These are phyloP conservation scores for Coemansia sp. DNA, from an alignment of 192 early-diverging fungal species.

Conservation along the genomic window DNA sequence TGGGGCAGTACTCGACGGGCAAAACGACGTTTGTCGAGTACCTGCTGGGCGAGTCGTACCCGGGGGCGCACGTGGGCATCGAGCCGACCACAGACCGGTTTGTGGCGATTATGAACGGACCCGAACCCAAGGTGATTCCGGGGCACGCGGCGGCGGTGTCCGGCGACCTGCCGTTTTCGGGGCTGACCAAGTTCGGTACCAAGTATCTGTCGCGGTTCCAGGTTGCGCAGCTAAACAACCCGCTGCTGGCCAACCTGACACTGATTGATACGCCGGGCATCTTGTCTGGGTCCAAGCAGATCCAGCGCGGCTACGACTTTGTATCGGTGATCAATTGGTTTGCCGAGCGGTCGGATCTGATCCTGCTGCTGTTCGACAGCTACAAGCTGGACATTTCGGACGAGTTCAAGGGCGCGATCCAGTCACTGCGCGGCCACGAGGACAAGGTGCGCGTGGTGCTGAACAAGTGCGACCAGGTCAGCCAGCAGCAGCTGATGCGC, in stretches of 20 bases:
- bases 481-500: slow-evolving; percentile 82
- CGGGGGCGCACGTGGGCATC: slow-evolving; percentile 81
- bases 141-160: slow-evolving; percentile 85
- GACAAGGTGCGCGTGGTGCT: slow-evolving; percentile 84
- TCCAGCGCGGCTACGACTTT: slow-evolving; percentile 82
- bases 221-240: slow-evolving; percentile 76
- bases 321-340: slow-evolving; percentile 82
- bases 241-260: slow-evolving; percentile 77
- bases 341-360: slow-evolving; percentile 78
- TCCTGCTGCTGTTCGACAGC: slow-evolving; percentile 85
- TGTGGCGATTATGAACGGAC: slow-evolving; percentile 78
- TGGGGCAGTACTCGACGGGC: slow-evolving; percentile 88
- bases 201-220: slow-evolving; percentile 82
- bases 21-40: slow-evolving; percentile 85
- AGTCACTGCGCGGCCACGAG: slow-evolving; percentile 75
- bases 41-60: slow-evolving; percentile 75
- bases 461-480: slow-evolving; percentile 89
- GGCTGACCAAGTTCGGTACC: slow-evolving; percentile 77
- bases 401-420: slow-evolving; percentile 83
- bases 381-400: slow-evolving; percentile 89
- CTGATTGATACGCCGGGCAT: slow-evolving; percentile 92
- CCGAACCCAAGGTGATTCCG: slow-evolving; percentile 75
- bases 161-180: slow-evolving; percentile 77
- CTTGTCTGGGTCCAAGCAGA: slow-evolving; percentile 83
- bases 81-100: slow-evolving; percentile 89